Percentiles rank a stretch among this genome's conserved stretches.
These are phyloP conservation scores for Ophiostoma triangulosporum DNA, from an alignment of 2,329 filamentous ascomycete genomes.

Conservation along the genomic window DNA sequence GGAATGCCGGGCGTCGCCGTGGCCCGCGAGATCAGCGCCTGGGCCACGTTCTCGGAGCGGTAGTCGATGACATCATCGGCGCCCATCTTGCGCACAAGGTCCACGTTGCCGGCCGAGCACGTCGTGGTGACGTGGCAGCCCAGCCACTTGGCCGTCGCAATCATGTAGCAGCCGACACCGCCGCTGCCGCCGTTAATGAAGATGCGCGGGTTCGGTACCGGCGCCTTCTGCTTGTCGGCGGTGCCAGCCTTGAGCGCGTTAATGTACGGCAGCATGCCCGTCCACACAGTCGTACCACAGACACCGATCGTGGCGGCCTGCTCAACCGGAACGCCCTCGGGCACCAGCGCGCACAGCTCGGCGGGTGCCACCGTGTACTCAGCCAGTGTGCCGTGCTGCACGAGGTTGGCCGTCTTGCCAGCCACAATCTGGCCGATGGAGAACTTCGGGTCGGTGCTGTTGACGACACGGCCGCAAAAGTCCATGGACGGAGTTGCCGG, in stretches of 20 bases:
- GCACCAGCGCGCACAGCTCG: conserved; percentile 8
- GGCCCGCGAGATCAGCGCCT: conserved; percentile 6
- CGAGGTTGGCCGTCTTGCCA: conserved; percentile 3
- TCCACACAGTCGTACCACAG: conserved; percentile 16
- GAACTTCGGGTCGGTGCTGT: conserved; percentile 8
- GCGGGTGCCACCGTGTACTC: conserved; percentile 12
- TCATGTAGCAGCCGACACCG: conserved; percentile 23
- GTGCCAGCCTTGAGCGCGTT: not conserved
- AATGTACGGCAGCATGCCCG: conserved; percentile 14
- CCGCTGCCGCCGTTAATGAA: conserved; percentile 26
- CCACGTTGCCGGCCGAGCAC: conserved; percentile 22
- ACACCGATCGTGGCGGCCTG: conserved; percentile 16
- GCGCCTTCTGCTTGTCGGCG: not conserved
- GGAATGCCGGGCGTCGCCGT: not conserved
- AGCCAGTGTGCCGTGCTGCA: conserved; percentile 13
- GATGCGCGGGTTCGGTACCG: conserved; percentile 10
- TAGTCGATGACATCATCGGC: conserved; percentile 27
- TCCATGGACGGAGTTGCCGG: conserved; percentile 37
- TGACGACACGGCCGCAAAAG: conserved; percentile 35
- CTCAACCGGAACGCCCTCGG: conserved; percentile 10
- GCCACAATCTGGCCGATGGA: conserved; percentile 14
- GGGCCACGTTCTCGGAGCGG: conserved; percentile 11
- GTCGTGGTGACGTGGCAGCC: conserved; percentile 23
- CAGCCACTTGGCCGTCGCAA: conserved; percentile 24
- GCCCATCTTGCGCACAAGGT: conserved; percentile 22